These are phyloP conservation scores for Amphibolis antarctica DNA, from an alignment of 106 monocot species.

Conservation along the genomic window DNA sequence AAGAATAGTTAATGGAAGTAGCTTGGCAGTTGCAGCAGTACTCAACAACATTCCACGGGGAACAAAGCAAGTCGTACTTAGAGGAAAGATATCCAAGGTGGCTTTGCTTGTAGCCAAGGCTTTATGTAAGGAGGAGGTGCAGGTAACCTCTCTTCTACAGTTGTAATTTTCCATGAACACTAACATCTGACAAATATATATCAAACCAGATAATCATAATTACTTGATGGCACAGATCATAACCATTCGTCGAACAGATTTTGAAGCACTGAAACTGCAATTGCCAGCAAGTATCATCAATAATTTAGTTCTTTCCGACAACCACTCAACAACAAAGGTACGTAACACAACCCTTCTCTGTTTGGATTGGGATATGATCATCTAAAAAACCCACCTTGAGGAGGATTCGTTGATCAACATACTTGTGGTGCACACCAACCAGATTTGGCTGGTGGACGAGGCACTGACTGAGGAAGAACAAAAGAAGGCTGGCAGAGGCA, in stretches of 20 bases:
- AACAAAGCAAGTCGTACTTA: constrained; percentile 48
- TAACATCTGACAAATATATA: too few species aligned
- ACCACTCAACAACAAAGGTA: constrained; percentile 29
- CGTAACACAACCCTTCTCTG: too few species aligned
- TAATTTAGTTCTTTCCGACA: constrained; percentile 27
- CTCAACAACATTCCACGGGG: constrained; percentile 53
- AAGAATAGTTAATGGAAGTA: constrained; percentile 81
- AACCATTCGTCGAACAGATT: neutral
- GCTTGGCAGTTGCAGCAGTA: constrained; percentile 74
- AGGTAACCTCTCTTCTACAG: constrained; percentile 23
- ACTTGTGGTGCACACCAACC: neutral
- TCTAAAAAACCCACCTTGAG: too few species aligned
- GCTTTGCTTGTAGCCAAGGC: constrained; percentile 29
- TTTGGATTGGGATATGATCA: too few species aligned
- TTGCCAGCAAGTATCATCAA: constrained; percentile 19
- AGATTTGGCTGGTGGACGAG: constrained; percentile 64
- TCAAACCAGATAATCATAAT: too few species aligned
- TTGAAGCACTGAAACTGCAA: constrained; percentile 29
- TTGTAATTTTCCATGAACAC: too few species aligned
- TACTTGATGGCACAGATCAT: too few species aligned
- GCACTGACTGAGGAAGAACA: constrained; percentile 37
- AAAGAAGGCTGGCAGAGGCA: constrained; percentile 21
- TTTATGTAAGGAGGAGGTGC: constrained; percentile 45
- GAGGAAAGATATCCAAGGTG: constrained; percentile 52
- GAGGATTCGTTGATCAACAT: too few species aligned